Conservation (phyloP, 345 rosid species). For the Dovyalis caffra region DNA sequence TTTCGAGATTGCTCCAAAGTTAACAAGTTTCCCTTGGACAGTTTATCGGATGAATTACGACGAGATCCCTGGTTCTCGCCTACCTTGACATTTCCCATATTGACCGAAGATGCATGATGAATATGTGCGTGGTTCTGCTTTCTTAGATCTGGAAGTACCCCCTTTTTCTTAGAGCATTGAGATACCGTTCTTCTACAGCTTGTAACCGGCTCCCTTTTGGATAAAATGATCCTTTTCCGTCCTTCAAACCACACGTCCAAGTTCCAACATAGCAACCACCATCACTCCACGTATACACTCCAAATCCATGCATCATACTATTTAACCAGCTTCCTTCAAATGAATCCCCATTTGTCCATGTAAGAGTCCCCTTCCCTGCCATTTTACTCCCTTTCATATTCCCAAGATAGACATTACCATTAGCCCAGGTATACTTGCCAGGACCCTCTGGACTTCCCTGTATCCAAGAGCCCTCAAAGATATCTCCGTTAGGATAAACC, state of each 20-base stretch:
- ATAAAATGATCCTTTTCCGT: conserved; percentile 93
- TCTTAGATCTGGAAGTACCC: conserved; percentile 79
- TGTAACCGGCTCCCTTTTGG: conserved; percentile 78
- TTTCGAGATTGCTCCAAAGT: conserved; percentile 75
- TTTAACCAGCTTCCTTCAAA: conserved; percentile 94
- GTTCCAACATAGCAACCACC: conserved; percentile 90
- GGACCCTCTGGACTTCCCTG: conserved; percentile 88
- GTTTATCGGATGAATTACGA: conserved; percentile 42
- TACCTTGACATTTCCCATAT: conserved; percentile 58
- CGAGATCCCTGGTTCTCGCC: conserved; percentile 38
- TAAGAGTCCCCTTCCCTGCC: conserved; percentile 90
- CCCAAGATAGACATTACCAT: conserved; percentile 70
- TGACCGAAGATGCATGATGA: conserved; percentile 64
- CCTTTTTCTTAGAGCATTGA: conserved; percentile 83
- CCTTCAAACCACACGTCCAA: conserved; percentile 93
- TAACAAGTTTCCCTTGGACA: conserved; percentile 66
- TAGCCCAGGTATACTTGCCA: conserved; percentile 91
- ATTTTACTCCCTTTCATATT: conserved; percentile 95
- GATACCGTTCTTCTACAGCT: conserved; percentile 64
- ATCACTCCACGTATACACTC: conserved; percentile 87
- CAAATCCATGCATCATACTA: conserved; percentile 94
- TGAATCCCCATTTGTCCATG: conserved; percentile 78
- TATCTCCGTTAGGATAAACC: conserved; percentile 69
- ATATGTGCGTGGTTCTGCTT: conserved; percentile 57
- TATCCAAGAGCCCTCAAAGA: conserved; percentile 93